Base-by-base conservation (phyloP, 768 basidiomycete genomes). In the Lactarius deliciosus region DNA sequence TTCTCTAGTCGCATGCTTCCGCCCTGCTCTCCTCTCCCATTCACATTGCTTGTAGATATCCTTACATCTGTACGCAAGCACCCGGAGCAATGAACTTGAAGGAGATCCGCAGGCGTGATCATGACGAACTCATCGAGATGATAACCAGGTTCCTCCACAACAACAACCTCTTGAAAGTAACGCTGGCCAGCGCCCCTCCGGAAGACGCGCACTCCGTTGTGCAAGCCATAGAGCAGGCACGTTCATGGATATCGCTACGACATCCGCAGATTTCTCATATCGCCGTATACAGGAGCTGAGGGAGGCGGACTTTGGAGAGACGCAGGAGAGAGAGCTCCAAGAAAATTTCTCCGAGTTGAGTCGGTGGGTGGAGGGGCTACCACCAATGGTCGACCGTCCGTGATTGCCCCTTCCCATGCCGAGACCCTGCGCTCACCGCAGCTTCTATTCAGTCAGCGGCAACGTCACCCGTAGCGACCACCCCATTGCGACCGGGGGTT, bases 381-480 rank as follows among this genome's bases (percentile, higher is more conserved):
- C 70, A 8, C 64, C 69, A 2, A 66, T 70, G 69, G 64, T 34
- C 16, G 70, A 70, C 30, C 68, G 70, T 70, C 6, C 47, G 68
- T 66, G 18, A n/a, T 50, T 41, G 7, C 13, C 20, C 20, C 32
- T 8, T 54, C 20, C 7, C 13, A 5, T n/a, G 55, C 36, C 20
- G 36, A 30, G 0, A n/a, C 13, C 1, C n/a, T 43, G 10, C 38
- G 45, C 57, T 57, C 16, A 60, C 25, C 53, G 38, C 22, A 18
- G 38, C 30, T n/a, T 30, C 43, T n/a, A 8, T 63, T 10, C 45
- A 69, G 68, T 69, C 32, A 69, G 45, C 16, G 67, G 60, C 30
- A 62, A 64, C 13, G 58, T 69, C 41, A 10, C 7, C 38, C 45
- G 60, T 10, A 68, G 67, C 18, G 53, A 69, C 5, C 53, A 38